Conservation (phyloP, 306 rosid genomes). For the Prinsepia uniflora region DNA sequence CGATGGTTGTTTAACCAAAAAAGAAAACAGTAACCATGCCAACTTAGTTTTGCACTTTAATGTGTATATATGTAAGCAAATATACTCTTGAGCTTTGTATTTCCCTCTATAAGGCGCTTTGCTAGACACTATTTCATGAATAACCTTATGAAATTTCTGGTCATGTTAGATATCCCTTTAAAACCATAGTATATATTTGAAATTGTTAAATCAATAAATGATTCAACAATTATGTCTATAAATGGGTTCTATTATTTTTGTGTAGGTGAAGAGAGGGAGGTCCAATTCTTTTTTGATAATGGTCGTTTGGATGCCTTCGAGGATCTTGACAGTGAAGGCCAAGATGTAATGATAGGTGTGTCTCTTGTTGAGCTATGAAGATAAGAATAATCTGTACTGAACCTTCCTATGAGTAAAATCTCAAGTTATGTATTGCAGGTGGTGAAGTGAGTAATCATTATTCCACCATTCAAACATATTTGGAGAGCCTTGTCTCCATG, state of each 20-base stretch:
- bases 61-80: too few relatives aligned
- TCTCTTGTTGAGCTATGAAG: conserved; percentile 14
- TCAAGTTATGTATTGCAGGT: not conserved
- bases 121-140: too few relatives aligned
- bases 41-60: too few relatives aligned
- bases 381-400: not conserved
- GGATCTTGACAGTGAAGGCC: conserved; percentile 28
- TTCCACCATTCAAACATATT: not conserved
- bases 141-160: too few relatives aligned
- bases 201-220: not conserved
- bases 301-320: conserved; percentile 20
- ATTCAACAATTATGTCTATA: conserved; percentile 6
- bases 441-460: not conserved
- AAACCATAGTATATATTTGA: not conserved
- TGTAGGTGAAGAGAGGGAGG: conserved; percentile 33
- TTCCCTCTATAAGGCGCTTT: too few relatives aligned
- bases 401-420: not conserved
- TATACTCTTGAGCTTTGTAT: too few relatives aligned
- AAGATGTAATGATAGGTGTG: conserved; percentile 27
- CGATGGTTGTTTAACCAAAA: not conserved
- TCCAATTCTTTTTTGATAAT: conserved; percentile 15
- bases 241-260: conserved; percentile 9
- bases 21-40: too few relatives aligned
- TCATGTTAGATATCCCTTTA: too few relatives aligned
- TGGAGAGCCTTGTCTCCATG: not conserved